Percentiles rank a stretch among this genome's conserved stretches.
Evolutionary conservation across 345 rosid species (phyloP).

Genomic region (Cochlearia excelsa): DNA sequence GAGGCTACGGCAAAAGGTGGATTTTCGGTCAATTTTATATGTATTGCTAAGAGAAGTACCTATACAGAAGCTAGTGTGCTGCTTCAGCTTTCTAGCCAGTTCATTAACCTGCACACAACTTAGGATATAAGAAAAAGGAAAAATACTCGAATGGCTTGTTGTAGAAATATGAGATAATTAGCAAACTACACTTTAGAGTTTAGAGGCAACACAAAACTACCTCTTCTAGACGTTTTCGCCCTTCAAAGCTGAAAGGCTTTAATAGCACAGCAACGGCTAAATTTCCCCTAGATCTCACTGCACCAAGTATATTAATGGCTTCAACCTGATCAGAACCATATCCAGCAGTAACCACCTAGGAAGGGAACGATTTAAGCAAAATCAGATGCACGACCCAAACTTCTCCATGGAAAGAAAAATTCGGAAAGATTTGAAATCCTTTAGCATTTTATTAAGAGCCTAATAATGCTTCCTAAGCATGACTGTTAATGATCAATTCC

Average conservation of each 20-base stretch:
- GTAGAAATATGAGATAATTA: too few species aligned
- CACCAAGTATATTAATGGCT: constrained; percentile 62
- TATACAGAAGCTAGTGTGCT: constrained; percentile 58
- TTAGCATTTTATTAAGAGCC: constrained; percentile 10
- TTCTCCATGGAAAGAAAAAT: not conserved
- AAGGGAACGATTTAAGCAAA: constrained; percentile 19
- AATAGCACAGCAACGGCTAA: constrained; percentile 64
- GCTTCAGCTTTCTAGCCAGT: constrained; percentile 57
- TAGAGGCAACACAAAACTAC: constrained; percentile 35
- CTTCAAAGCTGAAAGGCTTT: constrained; percentile 95
- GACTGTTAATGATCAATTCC: constrained; percentile 1
- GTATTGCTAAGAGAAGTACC: constrained; percentile 37
- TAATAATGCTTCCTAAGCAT: not conserved
- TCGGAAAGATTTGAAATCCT: not conserved
- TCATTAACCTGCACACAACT: constrained; percentile 60
- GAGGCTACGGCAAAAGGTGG: constrained; percentile 1
- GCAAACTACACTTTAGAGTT: not conserved
- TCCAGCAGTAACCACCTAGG: constrained; percentile 78
- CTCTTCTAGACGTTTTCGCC: constrained; percentile 79
- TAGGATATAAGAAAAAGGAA: constrained; percentile 13
- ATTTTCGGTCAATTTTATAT: not conserved
- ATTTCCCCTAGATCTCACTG: constrained; percentile 48
- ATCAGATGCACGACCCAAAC: constrained; percentile 14
- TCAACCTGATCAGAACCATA: constrained; percentile 62
- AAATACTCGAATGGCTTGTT: not conserved